phyloP scores from a whole-genome alignment of 106 monocot species.

The Amphibolis antarctica region DNA sequence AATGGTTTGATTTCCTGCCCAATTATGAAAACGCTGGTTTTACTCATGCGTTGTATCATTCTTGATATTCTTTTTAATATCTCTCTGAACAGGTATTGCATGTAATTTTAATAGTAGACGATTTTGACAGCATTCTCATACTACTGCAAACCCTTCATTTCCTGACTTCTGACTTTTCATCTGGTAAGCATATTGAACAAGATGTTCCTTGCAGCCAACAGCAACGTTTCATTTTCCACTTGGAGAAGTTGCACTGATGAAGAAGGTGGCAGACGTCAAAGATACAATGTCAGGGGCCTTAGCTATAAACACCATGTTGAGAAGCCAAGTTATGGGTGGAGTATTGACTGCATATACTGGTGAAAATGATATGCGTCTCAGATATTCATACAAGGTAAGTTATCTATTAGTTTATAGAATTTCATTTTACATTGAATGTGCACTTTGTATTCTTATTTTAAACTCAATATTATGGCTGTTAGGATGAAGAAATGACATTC shows the following conservation, averaged over 20 bases:
- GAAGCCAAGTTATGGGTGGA: conserved; percentile 55
- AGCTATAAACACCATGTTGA: conserved; percentile 52
- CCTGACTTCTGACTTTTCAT: too few relatives aligned
- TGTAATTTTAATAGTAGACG: too few relatives aligned
- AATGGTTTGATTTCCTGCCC: too few relatives aligned
- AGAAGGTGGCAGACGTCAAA: conserved; percentile 25
- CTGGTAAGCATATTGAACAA: background rate
- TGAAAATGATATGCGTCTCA: conserved; percentile 50
- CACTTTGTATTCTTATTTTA: background rate
- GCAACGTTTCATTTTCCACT: conserved; percentile 56
- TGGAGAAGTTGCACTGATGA: conserved; percentile 72
- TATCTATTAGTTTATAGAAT: background rate
- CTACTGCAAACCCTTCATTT: too few relatives aligned
- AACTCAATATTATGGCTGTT: conserved; percentile 1
- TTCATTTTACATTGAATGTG: background rate
- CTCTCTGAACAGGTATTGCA: too few relatives aligned
- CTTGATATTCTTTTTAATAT: too few relatives aligned
- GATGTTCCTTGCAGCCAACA: conserved; percentile 48
- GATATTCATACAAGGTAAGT: conserved; percentile 85
- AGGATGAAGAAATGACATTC: conserved; percentile 87
- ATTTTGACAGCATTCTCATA: too few relatives aligned
- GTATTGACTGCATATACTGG: conserved; percentile 43
- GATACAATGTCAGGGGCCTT: conserved; percentile 18
- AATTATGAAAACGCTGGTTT: too few relatives aligned
- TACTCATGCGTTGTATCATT: too few relatives aligned